Evolutionary conservation across 805 yeast genomes (phyloP), one percentile per base, ranked within the genome.

Genomic region (Wickerhamiella siamensis): DNA sequence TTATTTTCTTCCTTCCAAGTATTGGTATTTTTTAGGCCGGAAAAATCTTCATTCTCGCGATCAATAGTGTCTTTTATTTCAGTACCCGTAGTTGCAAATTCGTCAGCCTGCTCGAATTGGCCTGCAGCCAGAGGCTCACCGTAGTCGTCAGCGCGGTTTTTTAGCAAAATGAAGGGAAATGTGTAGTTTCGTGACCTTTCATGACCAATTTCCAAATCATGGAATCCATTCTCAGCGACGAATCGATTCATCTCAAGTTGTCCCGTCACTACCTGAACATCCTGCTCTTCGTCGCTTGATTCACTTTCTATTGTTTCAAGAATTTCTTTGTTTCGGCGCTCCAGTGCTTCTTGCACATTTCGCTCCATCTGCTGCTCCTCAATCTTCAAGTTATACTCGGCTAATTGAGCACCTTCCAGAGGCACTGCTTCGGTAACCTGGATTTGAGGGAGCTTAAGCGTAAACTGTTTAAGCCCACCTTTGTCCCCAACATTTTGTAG

Each of bases 121-220:
- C 74, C 72, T 34, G 70, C 70, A 47, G 79, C 77, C 17, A 87
- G 76, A 2, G 77, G 61, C 43, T 75, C 78, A 24, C 99, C 99
- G 58, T 88, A 91, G 49, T 88, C 96, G 55, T 91, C 97, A 37
- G 69, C 63, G 49, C 80, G 74, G 19, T 71, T 63, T 50, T 74
- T 72, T 38, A 67, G 70, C 1, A 72, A 70, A 31, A 73, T 63
- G 50, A 65, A 80, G 10, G 95, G 97, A 54, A 88, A 91, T 82
- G 81, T 79, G 35, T 69, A 72, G 58, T 66, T 69, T 59, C 55
- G 44, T 10, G 50, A 49, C 22, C 38, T 71, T 58, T 66, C 72
- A 53, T 58, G 22, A 61, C 71, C 64, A 34, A 77, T 71, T 52
- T 79, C 83, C 41, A 60, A 65, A 50, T 71, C 77, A 54, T 76